These are phyloP conservation scores for Tetrapisispora namnaoensis DNA, from an alignment of 805 yeast species.

Conservation along the genomic window DNA sequence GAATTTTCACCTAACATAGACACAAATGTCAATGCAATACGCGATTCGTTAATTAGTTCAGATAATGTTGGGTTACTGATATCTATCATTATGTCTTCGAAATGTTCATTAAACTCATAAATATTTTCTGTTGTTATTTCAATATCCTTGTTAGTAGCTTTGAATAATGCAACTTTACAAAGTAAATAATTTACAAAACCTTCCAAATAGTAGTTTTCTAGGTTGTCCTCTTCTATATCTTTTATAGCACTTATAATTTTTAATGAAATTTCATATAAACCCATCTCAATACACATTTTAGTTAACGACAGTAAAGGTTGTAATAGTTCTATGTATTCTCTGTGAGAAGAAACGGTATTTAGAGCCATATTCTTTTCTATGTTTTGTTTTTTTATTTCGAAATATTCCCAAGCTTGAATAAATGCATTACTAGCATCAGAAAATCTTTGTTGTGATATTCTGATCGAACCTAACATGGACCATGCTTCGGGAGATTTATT, in stretches of 20 bases:
- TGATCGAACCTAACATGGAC: conserved; percentile 72
- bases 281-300: conserved; percentile 71
- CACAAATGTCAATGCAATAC: conserved; percentile 32
- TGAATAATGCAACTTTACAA: conserved; percentile 29
- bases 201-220: conserved; percentile 76
- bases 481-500: conserved; percentile 64
- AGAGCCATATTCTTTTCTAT: conserved; percentile 37
- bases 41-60: conserved; percentile 26
- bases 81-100: conserved; percentile 32
- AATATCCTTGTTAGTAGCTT: conserved; percentile 13
- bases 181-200: conserved; percentile 60
- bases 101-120: conserved; percentile 26
- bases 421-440: conserved; percentile 68
- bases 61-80: conserved; percentile 27
- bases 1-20: conserved; percentile 37
- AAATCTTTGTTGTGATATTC: conserved; percentile 74
- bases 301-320: conserved; percentile 67
- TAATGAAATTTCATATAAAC: conserved; percentile 53
- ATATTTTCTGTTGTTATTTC: conserved; percentile 22
- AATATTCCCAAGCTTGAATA: conserved; percentile 60
- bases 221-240: conserved; percentile 74
- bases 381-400: conserved; percentile 39
- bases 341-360: conserved; percentile 10
- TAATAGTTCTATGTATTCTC: conserved; percentile 53
- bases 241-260: conserved; percentile 56